A percentile compares a stretch with the other conserved stretches of the same genome.
Conservation (phyloP, 139 green algal genomes). For the Coelastrella sp. region DNA sequence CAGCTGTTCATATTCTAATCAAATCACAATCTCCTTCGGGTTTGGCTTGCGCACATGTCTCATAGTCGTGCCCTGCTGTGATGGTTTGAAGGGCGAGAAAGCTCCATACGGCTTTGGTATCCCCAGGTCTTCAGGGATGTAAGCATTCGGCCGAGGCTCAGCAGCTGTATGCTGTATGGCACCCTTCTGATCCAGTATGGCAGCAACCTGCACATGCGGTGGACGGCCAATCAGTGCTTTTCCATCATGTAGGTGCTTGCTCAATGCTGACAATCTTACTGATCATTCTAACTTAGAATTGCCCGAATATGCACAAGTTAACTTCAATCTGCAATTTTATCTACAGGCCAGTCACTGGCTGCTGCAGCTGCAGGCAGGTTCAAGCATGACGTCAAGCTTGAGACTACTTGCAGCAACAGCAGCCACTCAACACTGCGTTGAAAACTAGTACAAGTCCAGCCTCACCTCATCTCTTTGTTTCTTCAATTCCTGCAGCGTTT, state of each 20-base stretch:
- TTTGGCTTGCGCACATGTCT: slow-evolving; percentile 81
- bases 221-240: not conserved
- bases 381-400: no score
- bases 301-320: no score
- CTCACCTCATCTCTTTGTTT: slow-evolving; percentile 54
- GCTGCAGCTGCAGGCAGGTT: not conserved
- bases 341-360: not conserved
- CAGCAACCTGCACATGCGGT: slow-evolving; percentile 11
- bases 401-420: not conserved
- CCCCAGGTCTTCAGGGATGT: slow-evolving; percentile 86
- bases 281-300: no score
- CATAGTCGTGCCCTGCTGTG: slow-evolving; percentile 78
- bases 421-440: not conserved
- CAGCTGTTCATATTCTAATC: no score
- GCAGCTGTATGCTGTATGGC: slow-evolving; percentile 46
- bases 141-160: slow-evolving; percentile 85
- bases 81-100: slow-evolving; percentile 87
- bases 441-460: not conserved
- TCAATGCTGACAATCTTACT: no score
- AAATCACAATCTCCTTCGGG: slow-evolving; percentile 80
- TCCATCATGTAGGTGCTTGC: not conserved
- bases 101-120: slow-evolving; percentile 88
- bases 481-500: slow-evolving; percentile 47
- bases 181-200: slow-evolving; percentile 37
- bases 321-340: no score